A percentile compares a stretch with the other conserved stretches of the same genome.
Evolutionary conservation across 768 basidiomycete species (phyloP).

Genomic region (Sarcodon aspratus): DNA sequence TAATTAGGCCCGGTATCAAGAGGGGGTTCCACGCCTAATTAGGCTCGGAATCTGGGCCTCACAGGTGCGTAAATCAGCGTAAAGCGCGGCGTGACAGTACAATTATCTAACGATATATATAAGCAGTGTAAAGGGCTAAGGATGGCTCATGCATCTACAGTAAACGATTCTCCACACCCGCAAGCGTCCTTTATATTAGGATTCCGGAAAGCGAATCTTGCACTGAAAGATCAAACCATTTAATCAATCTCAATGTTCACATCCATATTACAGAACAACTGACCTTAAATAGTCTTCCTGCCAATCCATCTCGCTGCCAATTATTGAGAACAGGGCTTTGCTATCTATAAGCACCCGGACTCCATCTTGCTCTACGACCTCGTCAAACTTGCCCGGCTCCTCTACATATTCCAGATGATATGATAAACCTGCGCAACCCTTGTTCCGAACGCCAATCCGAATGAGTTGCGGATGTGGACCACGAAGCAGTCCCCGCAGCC

Average conservation of each 20-base stretch:
- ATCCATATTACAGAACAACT: conserved; percentile 15
- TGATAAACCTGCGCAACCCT: conserved; percentile 88
- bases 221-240: conserved; percentile 27
- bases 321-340: conserved; percentile 95
- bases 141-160: conserved; percentile 26
- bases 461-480: conserved; percentile 86
- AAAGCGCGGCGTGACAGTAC: too few relatives aligned
- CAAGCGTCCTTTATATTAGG: conserved; percentile 93
- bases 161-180: conserved; percentile 91
- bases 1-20: too few relatives aligned
- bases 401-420: conserved; percentile 97
- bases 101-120: not conserved
- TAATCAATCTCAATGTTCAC: not conserved
- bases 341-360: conserved; percentile 91
- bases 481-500: conserved; percentile 62
- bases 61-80: too few relatives aligned
- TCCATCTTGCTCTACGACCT: conserved; percentile 92
- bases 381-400: conserved; percentile 83
- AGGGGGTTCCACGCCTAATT: too few relatives aligned
- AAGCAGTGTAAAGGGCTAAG: not conserved
- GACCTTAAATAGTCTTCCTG: conserved; percentile 84
- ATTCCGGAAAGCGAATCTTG: conserved; percentile 78
- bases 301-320: conserved; percentile 99
- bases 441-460: conserved; percentile 91
- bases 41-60: too few relatives aligned